Conservation (phyloP, 345 rosid species). For the Atalantia buxifolia region DNA sequence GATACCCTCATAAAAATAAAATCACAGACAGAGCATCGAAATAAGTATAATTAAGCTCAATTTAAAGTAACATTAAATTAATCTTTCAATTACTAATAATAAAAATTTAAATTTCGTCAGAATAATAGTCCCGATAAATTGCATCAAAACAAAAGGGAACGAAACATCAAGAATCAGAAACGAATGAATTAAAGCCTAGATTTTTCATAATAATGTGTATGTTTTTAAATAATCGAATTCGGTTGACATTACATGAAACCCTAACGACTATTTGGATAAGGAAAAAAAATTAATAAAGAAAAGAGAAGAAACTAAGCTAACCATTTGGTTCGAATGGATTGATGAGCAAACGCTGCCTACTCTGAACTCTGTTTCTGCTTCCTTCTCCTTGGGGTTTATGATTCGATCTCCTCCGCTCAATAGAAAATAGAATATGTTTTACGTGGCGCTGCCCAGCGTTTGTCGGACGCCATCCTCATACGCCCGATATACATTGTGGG, state of each 20-base stretch:
- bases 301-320: not conserved
- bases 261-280: not conserved
- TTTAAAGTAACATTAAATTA: too few relatives aligned
- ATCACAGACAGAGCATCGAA: not conserved
- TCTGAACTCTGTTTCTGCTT: not conserved
- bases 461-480: not conserved
- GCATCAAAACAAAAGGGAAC: not conserved
- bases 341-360: not conserved
- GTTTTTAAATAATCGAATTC: not conserved
- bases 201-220: not conserved
- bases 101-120: too few relatives aligned
- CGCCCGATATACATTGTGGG: not conserved
- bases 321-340: constrained; percentile 5
- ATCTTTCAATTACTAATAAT: not conserved
- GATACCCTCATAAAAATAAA: too few relatives aligned
- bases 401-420: not conserved
- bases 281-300: not conserved
- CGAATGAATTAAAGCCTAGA: not conserved
- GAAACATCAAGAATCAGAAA: not conserved
- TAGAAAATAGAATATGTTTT: not conserved
- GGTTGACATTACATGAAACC: not conserved
- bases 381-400: not conserved
- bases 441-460: not conserved
- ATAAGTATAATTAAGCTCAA: not conserved
- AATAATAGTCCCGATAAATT: not conserved